Percentiles rank a stretch among this genome's conserved stretches.
phyloP scores from a whole-genome alignment of 164 flowering plant species.

The Nymphaea thermarum region DNA sequence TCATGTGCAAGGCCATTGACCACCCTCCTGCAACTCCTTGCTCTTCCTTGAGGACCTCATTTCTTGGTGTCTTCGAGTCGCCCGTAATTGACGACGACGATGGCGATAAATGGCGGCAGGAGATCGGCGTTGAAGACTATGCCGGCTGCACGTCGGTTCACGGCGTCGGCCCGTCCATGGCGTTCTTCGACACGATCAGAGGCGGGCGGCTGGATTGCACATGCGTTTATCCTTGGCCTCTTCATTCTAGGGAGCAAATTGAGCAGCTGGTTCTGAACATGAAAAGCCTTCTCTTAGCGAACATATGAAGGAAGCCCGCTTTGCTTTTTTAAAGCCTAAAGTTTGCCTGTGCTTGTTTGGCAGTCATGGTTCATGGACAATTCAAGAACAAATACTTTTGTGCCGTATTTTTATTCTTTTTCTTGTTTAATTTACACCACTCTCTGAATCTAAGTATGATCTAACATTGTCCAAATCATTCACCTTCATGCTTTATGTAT shows the following conservation, averaged over 20 bases:
- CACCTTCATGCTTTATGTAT: too few species aligned
- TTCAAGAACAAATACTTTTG: too few species aligned
- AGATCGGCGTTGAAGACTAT: conserved; percentile 53
- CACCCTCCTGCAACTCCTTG: conserved; percentile 66
- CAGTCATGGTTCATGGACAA: too few species aligned
- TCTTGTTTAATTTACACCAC: too few species aligned
- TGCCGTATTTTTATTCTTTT: too few species aligned
- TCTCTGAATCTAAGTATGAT: too few species aligned
- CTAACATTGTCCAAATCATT: too few species aligned
- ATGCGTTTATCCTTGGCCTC: conserved; percentile 63
- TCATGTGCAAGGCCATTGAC: conserved; percentile 78
- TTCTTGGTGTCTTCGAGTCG: conserved; percentile 66
- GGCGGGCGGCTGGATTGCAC: conserved; percentile 54
- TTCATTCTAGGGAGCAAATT: conserved; percentile 81
- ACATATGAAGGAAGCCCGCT: not conserved
- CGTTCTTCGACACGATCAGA: conserved; percentile 50
- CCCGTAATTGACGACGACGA: conserved; percentile 26
- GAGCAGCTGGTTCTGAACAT: conserved; percentile 38
- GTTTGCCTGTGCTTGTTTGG: too few species aligned
- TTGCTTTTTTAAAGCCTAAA: too few species aligned
- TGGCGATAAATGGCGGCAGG: conserved; percentile 9
- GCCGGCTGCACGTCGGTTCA: conserved; percentile 62
- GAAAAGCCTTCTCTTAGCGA: conserved; percentile 30
- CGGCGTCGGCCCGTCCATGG: conserved; percentile 71
- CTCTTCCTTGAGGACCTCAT: conserved; percentile 52